Evolutionary conservation across 2,329 filamentous ascomycete genomes (phyloP).

Genomic region (Parastagonospora avenae): DNA sequence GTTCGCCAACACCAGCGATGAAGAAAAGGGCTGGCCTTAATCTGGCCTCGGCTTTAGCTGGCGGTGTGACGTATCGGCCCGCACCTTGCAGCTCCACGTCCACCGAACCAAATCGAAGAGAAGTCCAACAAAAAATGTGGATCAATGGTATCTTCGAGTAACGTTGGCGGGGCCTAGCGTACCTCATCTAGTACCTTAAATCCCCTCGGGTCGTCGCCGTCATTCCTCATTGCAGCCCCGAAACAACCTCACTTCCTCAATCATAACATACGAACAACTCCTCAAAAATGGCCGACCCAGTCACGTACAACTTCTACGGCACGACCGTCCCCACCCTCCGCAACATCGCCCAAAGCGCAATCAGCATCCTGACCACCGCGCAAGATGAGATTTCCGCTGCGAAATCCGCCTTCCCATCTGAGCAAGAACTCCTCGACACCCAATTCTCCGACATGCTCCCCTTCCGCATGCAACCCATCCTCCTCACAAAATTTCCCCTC

Average conservation of each 20-base stretch:
- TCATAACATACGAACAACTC: background rate
- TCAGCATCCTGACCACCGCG: constrained; percentile 20
- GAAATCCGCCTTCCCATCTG: constrained; percentile 10
- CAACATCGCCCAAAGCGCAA: constrained; percentile 12
- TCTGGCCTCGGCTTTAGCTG: background rate
- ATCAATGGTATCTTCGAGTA: background rate
- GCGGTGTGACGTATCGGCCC: background rate
- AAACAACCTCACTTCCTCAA: background rate
- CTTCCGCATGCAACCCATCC: constrained; percentile 24
- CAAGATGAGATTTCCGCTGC: constrained; percentile 19
- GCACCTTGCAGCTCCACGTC: background rate
- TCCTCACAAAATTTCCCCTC: constrained; percentile 20
- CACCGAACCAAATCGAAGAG: background rate
- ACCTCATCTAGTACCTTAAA: background rate
- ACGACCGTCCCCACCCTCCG: constrained; percentile 19
- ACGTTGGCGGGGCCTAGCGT: background rate
- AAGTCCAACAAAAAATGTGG: background rate
- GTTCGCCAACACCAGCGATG: too few relatives aligned
- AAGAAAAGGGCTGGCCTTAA: too few relatives aligned
- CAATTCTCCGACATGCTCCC: constrained; percentile 25
- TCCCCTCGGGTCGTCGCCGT: background rate
- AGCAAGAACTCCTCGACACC: constrained; percentile 22
- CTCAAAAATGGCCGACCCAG: constrained; percentile 1
- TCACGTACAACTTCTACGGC: constrained; percentile 17
- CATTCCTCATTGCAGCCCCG: background rate